Conservation (phyloP, 164 flowering plant species). For the Sextonia rubra region DNA sequence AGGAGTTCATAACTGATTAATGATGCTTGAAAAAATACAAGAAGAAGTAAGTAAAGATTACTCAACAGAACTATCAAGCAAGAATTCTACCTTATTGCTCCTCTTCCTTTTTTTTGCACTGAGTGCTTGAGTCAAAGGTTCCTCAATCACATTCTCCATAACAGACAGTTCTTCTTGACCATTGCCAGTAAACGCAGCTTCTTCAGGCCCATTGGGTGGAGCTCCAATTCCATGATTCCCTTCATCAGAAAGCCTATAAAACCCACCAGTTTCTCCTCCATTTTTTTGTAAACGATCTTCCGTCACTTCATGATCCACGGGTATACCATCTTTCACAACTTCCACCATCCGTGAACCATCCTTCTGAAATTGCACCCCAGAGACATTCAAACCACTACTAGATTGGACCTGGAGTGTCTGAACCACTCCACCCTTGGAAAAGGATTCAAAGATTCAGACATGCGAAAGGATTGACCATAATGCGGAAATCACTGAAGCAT, state of each 20-base stretch:
- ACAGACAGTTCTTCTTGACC: constrained; percentile 35
- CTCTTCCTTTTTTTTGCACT: constrained; percentile 73
- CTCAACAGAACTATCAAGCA: background rate
- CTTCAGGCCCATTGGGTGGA: constrained; percentile 58
- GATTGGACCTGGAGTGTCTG: constrained; percentile 33
- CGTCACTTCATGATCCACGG: constrained; percentile 24
- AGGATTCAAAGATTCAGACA: constrained; percentile 39
- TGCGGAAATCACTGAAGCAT: constrained; percentile 57
- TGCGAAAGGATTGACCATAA: constrained; percentile 44
- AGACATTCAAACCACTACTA: constrained; percentile 21
- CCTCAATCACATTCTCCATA: constrained; percentile 33
- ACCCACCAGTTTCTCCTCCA: constrained; percentile 35
- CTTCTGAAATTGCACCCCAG: constrained; percentile 33
- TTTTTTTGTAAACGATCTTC: constrained; percentile 42
- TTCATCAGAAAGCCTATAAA: constrained; percentile 37
- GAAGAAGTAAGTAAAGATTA: too few species aligned
- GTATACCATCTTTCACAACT: constrained; percentile 33
- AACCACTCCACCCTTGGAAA: constrained; percentile 29
- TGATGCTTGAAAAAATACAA: too few species aligned
- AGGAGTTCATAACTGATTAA: too few species aligned
- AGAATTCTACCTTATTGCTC: constrained; percentile 46
- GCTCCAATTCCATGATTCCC: constrained; percentile 39
- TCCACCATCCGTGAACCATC: constrained; percentile 31
- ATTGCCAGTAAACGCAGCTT: constrained; percentile 60
- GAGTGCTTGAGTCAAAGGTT: constrained; percentile 34